Evolutionary conservation across 2,329 filamentous ascomycete species (phyloP).

Genomic region (Pestalotiopsis sp.): DNA sequence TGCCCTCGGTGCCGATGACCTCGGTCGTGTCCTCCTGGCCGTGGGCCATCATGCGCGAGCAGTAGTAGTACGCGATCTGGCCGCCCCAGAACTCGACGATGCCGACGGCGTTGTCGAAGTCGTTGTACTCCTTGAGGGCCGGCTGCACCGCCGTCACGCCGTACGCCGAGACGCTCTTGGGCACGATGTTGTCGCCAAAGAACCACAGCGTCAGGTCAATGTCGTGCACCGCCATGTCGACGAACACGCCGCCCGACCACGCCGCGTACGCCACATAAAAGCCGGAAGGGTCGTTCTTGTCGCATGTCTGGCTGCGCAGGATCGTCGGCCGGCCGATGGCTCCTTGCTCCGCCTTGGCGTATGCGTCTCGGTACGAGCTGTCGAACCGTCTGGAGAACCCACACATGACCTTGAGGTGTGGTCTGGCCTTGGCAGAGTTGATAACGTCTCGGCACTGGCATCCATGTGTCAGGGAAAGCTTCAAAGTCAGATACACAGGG

Average conservation of each 20-base stretch:
- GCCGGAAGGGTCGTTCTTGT: conserved; percentile 65
- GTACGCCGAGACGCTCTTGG: conserved; percentile 58
- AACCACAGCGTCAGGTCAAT: conserved; percentile 69
- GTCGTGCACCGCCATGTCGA: conserved; percentile 72
- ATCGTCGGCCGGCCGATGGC: conserved; percentile 62
- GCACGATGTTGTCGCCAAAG: conserved; percentile 54
- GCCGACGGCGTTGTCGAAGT: conserved; percentile 65
- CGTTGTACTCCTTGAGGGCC: conserved; percentile 57
- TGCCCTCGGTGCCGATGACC: conserved; percentile 68
- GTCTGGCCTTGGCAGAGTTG: conserved; percentile 54
- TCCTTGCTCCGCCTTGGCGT: conserved; percentile 52
- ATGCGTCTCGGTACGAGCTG: conserved; percentile 64
- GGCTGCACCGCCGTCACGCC: conserved; percentile 64
- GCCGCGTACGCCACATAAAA: conserved; percentile 71
- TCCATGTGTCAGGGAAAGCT: neutral
- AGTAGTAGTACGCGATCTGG: conserved; percentile 67
- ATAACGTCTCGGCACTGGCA: conserved; percentile 61
- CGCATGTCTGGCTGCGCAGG: conserved; percentile 68
- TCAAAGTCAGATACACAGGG: neutral
- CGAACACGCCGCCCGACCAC: conserved; percentile 69
- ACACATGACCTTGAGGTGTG: conserved; percentile 67
- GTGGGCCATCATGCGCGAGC: conserved; percentile 66
- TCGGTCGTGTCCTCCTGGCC: conserved; percentile 70
- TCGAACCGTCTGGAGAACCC: conserved; percentile 71
- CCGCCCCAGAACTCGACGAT: conserved; percentile 69